Evolutionary conservation across 257 asterid genomes (phyloP).

Genomic region (Paraleonurus japonicus): DNA sequence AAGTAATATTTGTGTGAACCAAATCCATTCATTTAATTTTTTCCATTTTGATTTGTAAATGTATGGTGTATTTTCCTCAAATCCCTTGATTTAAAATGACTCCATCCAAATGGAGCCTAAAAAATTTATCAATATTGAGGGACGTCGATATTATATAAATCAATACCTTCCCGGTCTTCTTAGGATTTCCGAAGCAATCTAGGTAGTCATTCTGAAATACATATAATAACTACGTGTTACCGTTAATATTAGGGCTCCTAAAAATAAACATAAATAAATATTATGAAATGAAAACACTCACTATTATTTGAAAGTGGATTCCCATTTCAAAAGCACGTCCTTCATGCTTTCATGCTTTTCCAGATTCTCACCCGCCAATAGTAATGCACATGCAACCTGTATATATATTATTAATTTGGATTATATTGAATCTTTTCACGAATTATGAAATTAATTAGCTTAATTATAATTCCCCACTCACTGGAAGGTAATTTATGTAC

Average conservation of each 20-base stretch:
- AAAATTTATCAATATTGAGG: no score
- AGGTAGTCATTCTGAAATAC: slow-evolving; percentile 46
- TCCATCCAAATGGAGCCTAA: no score
- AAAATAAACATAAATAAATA: no score
- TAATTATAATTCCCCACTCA: slow-evolving; percentile 30
- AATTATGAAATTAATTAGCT: neutral
- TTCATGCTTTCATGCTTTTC: neutral
- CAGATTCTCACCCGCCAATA: neutral
- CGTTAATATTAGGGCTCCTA: neutral
- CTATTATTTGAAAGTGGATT: neutral
- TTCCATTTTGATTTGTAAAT: no score
- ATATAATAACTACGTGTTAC: neutral
- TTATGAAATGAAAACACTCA: neutral
- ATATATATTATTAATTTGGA: neutral
- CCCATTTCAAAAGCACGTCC: neutral
- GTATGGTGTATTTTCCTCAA: no score
- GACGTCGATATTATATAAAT: no score
- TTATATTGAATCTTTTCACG: no score
- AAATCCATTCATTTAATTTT: no score
- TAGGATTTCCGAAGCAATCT: slow-evolving; percentile 59
- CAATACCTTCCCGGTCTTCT: neutral
- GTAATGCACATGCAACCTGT: neutral
- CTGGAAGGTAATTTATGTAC: slow-evolving; percentile 70
- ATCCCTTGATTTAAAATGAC: no score
- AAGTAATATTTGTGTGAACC: no score